Base-by-base conservation (phyloP, 1,139 yeast species). In the Kurtzmaniella quercitrusa region DNA sequence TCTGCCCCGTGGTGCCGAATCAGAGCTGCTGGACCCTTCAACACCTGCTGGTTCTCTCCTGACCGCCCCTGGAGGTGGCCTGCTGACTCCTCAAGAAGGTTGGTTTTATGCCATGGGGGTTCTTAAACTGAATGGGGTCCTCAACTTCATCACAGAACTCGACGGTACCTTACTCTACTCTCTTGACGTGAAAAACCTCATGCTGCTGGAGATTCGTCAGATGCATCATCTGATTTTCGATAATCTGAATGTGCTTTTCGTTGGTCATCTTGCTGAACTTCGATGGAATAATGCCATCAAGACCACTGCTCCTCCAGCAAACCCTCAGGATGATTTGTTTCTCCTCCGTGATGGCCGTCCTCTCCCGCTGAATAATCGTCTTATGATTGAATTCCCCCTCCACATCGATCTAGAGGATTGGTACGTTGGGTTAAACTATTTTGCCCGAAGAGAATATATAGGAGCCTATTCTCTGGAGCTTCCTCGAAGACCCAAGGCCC, bases 101-200 rank as follows among this genome's bases (percentile, higher is more conserved):
- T 88, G 96, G 96, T 84, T 83, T 54, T 77, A 74, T 42, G 82
- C 88, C 1, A 82, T 82, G 78, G 95, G 93, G 1, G 83, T 82
- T 10, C 60, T 88, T 42, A 80, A 78, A 52, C 76, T 84, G 2
- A 72, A 80, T 53, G 96, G 96, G 5, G 57, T 70, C 8, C 67
- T 89, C 45, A 81, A 84, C 52, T 60, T 88, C 38, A 65, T 84
- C 33, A 67, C 79, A 34, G 90, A 84, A 55, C 68, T 74, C 42
- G 90, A 85, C 59, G 90, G 93, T 1, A 69, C 82, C 2, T 54
- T 79, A n/a, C 62, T 86, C 1, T 84, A 81, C 56, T 69, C 85
- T 0, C 63, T 87, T 12, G 82, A 87, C 56, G 63, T 87, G 21
- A 75, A 76, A 31, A 56, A 64, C 8, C 59, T 87, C 16, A 66